Evolutionary conservation across 805 yeast species (phyloP), one percentile per base, ranked within the genome.

Genomic region (Candida gorgasii): DNA sequence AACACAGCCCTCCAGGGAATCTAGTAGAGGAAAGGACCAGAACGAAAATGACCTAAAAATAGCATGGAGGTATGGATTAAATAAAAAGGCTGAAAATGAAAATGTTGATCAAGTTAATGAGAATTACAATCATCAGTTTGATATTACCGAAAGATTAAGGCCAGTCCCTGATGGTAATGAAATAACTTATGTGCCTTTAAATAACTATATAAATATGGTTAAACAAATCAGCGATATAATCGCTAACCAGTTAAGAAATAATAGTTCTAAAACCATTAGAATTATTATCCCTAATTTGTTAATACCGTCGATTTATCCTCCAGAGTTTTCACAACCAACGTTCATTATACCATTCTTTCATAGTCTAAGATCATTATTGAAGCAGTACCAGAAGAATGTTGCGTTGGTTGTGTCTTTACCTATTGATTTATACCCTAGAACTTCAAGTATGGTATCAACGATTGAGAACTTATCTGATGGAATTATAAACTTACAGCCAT

Each of bases 31-130:
- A 33, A 40, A 36, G 30, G 55, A 52, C 9, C 8, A 6, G n/a
- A 11, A 24, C 4, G n/a, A 24, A 11, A 58, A 65, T 5, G 87
- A 84, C 49, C 67, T 90, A 74, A 86, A 83, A 57, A 90, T 90
- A 51, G 97, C 98, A 1, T 90, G 98, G 98, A 77, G 97, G 54
- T 90, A 90, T 56, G 93, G 92, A 0, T 53, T 75, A 38, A 52
- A 55, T 40, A 59, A 55, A 50, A 51, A 55, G 44, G 61, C 53
- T 9, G 72, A 46, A 12, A 43, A 59, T 1, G 63, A 52, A 4
- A 35, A 33, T n/a, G 32, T 40, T 6, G 47, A 48, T 6, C 42
- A 40, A 17, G 58, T 62, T 2, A 69, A 72, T 51, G 82, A 82
- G 31, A 59, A 80, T 49, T 88, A 80, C 59, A 76, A 64, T 45